Base-by-base conservation (phyloP, 2,329 filamentous ascomycete genomes). In the Dactylellina haptotyla region DNA sequence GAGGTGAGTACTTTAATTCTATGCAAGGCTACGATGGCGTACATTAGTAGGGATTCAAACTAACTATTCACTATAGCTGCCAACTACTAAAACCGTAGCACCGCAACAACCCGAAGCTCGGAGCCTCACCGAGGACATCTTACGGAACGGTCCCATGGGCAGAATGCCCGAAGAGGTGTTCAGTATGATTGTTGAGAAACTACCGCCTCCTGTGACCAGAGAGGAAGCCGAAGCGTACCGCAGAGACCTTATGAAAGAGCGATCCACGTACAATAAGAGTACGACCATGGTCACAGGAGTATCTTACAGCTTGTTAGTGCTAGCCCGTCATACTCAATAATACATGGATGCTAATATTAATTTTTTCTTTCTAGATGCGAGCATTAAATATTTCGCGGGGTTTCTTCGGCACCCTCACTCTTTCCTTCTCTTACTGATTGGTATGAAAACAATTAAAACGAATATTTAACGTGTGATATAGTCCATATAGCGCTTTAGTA, bases 171-270 rank as follows among this genome's bases (percentile, higher is more conserved):
- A 75, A 41, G 75, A 73, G 4, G 45, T 77, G 6, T 66, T 69
- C 26, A 70, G 75, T 23, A 32, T 78, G 30, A 76, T 62, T 62
- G 76, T 57, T 37, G 76, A 34, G 50, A 75, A 56, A 34, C 57
- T 34, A 20, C 59, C 30, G 71, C 59, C 77, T 8, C 75, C 70
- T 0, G 80, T 83, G 37, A 76, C 76, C 0, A 75, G 79, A 70
- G 78, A 83, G 8, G 80, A 82, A 64, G 82, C 83, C 0, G 79
- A 80, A 61, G 67, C 78, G 30, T 77, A 81, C 41, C 76, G 82
- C 61, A 46, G 80, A 8, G 57, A 79, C 74, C 64, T 84, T 34
- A 84, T 83, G 82, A 77, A 79, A 3, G 82, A 84, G 76, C 77
- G 82, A 18, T 78, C 70, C 9, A 28, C 2, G 1, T 79, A 76